phyloP scores from a whole-genome alignment of 2,329 filamentous ascomycete genomes.

The Emergomyces orientalis region DNA sequence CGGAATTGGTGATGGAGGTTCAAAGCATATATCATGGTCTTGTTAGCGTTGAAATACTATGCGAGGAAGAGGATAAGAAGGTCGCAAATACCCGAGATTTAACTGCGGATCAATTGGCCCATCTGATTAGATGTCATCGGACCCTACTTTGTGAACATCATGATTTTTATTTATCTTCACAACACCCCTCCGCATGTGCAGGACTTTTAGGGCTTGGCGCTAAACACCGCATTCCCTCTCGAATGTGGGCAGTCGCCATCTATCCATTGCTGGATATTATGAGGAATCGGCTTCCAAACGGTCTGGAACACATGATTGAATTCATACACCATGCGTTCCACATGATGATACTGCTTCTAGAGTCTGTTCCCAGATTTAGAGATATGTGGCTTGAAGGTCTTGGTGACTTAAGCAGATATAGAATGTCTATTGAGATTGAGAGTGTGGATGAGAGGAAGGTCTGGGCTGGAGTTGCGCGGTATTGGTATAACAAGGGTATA shows the following conservation, averaged over 20 bases:
- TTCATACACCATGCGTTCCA: conserved; percentile 90
- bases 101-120: conserved; percentile 66
- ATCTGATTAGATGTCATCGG: conserved; percentile 69
- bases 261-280: conserved; percentile 73
- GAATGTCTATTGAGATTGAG: conserved; percentile 86
- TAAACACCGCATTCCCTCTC: conserved; percentile 82
- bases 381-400: conserved; percentile 93
- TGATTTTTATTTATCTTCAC: conserved; percentile 76
- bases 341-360: conserved; percentile 79
- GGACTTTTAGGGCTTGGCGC: conserved; percentile 59
- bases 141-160: conserved; percentile 75
- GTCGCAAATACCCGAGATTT: conserved; percentile 47
- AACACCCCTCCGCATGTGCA: conserved; percentile 68
- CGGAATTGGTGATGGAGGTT: conserved; percentile 71
- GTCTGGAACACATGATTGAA: conserved; percentile 77
- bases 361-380: conserved; percentile 72
- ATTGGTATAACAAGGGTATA: conserved; percentile 78
- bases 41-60: conserved; percentile 78
- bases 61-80: conserved; percentile 69
- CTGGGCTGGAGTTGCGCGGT: conserved; percentile 70
- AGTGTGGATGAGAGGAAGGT: conserved; percentile 65
- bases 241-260: conserved; percentile 92
- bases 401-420: conserved; percentile 73
- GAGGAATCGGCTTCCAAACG: conserved; percentile 62
- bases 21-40: conserved; percentile 57